Conservation (phyloP, 768 basidiomycete species). For the Suillus ampliporus region DNA sequence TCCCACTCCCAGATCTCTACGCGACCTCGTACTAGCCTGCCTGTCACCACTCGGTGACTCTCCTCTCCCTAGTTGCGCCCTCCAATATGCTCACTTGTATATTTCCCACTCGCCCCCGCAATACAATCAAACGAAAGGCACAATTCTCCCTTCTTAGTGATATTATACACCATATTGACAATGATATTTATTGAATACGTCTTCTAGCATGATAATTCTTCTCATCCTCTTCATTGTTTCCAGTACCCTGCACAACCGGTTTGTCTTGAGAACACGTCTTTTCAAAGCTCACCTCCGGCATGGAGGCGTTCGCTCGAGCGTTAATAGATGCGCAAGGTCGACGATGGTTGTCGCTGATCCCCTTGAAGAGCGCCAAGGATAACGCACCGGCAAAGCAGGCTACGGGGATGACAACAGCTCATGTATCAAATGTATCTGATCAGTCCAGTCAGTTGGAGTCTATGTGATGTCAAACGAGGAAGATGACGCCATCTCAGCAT, state of each 20-base stretch:
- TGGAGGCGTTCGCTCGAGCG: constrained; percentile 19
- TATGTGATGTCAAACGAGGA: constrained; percentile 43
- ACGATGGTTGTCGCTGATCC: constrained; percentile 29
- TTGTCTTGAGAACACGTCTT: constrained; percentile 70
- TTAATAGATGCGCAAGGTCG: constrained; percentile 23
- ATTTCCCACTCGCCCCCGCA: no score
- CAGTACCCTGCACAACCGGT: constrained; percentile 80
- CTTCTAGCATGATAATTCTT: constrained; percentile 56
- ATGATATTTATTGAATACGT: constrained; percentile 2
- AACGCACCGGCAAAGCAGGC: constrained; percentile 3
- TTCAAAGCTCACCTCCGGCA: constrained; percentile 32
- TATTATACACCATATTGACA: constrained; percentile 55
- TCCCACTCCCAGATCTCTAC: no score
- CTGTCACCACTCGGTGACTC: no score
- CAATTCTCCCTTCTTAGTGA: constrained; percentile 59
- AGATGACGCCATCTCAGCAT: constrained; percentile 45
- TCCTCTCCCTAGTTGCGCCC: no score
- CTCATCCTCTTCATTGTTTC: constrained; percentile 69
- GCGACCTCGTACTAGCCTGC: no score
- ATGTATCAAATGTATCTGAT: constrained; percentile 7
- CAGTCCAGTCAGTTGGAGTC: constrained; percentile 38
- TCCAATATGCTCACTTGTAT: no score
- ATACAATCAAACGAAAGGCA: no score
- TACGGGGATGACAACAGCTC: not conserved
- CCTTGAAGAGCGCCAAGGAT: constrained; percentile 36